Conservation (phyloP, 2,329 filamentous ascomycete genomes). For the Colletotrichum cereale region DNA sequence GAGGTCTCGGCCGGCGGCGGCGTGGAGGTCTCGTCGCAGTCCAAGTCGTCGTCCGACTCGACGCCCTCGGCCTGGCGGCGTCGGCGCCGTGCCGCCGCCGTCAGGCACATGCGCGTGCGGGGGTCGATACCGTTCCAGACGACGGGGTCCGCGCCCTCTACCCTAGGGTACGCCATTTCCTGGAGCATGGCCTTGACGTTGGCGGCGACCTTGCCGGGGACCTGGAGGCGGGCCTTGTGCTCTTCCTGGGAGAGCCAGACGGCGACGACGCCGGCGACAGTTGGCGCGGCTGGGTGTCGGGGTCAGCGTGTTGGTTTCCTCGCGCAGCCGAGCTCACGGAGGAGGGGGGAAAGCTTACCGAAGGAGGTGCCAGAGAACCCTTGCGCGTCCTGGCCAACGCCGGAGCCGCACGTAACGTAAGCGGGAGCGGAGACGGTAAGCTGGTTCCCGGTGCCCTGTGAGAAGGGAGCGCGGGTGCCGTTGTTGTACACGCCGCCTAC, state of each 20-base stretch:
- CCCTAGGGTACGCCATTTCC: conserved; percentile 13
- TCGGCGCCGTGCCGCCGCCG: background rate
- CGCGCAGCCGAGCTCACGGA: too few species aligned
- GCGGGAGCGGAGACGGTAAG: conserved; percentile 22
- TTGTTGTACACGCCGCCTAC: conserved; percentile 19
- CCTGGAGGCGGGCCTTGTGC: conserved; percentile 1
- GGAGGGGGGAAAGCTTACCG: background rate
- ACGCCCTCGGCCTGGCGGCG: conserved; percentile 7
- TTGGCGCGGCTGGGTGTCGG: background rate
- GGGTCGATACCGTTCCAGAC: conserved; percentile 33
- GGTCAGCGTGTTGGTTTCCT: too few species aligned
- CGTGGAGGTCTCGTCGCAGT: too few species aligned
- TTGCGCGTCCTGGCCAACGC: background rate
- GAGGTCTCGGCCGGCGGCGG: background rate
- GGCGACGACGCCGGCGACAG: conserved; percentile 26
- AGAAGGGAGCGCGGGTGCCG: conserved; percentile 7
- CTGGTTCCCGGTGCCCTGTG: conserved; percentile 16
- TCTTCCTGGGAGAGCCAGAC: conserved; percentile 29
- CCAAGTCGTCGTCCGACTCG: too few species aligned
- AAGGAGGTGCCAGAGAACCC: conserved; percentile 8
- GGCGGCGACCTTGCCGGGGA: conserved; percentile 13
- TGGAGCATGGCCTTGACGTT: conserved; percentile 27
- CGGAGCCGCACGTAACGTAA: background rate
- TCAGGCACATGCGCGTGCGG: background rate
- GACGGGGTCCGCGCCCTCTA: background rate